These are phyloP conservation scores for Endocalyx cinctus DNA, from an alignment of 2,329 filamentous ascomycete species.

Conservation along the genomic window DNA sequence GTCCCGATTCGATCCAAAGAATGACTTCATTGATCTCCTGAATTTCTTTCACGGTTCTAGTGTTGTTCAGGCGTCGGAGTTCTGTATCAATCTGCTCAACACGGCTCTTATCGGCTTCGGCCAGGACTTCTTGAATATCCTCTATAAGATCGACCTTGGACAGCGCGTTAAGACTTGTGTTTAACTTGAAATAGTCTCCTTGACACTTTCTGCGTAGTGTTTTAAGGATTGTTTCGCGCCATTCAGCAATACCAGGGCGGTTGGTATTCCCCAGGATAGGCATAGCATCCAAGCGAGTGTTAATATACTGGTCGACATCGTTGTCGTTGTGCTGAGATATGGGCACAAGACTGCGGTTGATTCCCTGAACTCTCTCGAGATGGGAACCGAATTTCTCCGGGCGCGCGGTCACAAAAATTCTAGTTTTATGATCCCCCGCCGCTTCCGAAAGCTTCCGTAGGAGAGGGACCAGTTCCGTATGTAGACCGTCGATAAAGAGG, in stretches of 20 bases:
- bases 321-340: slow-evolving; percentile 21
- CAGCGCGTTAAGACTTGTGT: slow-evolving; percentile 26
- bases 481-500: slow-evolving; percentile 27
- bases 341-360: slow-evolving; percentile 13
- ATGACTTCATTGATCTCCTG: slow-evolving; percentile 34
- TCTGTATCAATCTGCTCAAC: slow-evolving; percentile 28
- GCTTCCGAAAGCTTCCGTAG: slow-evolving; percentile 18
- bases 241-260: slow-evolving; percentile 23
- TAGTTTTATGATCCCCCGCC: slow-evolving; percentile 14
- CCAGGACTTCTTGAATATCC: slow-evolving; percentile 27
- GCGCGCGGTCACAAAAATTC: slow-evolving; percentile 23
- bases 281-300: slow-evolving; percentile 25
- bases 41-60: slow-evolving; percentile 29
- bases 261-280: slow-evolving; percentile 22
- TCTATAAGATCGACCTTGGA: slow-evolving; percentile 29
- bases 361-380: no score
- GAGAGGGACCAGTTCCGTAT: slow-evolving; percentile 18
- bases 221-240: slow-evolving; percentile 26
- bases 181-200: slow-evolving; percentile 27
- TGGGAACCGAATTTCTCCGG: no score
- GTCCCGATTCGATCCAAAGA: slow-evolving; percentile 26
- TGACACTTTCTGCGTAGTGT: slow-evolving; percentile 22
- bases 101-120: slow-evolving; percentile 24
- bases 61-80: slow-evolving; percentile 26
- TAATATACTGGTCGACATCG: slow-evolving; percentile 28